Evolutionary conservation across 805 yeast genomes (phyloP).

Genomic region (Zygotorulaspora sp.): DNA sequence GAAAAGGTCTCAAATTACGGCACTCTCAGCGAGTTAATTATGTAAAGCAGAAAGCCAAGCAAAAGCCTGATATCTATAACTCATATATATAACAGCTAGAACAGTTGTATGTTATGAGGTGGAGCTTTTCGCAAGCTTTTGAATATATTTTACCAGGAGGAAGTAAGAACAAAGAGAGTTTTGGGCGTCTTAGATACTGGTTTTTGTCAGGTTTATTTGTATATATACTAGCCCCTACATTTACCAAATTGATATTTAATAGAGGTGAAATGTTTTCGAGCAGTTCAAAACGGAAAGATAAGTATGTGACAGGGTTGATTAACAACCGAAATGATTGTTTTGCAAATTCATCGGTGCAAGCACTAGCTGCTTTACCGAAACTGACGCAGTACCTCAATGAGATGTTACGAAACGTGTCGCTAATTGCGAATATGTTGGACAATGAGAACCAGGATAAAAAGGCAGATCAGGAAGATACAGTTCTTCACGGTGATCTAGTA

Average conservation of each 20-base stretch:
- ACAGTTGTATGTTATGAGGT: too few species aligned
- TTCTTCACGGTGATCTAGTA: not conserved
- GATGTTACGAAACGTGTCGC: constrained; percentile 24
- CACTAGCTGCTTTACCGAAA: constrained; percentile 58
- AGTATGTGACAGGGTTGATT: constrained; percentile 73
- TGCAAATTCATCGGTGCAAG: constrained; percentile 86
- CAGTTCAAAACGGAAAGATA: constrained; percentile 54
- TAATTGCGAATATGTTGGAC: constrained; percentile 12
- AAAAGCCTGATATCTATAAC: too few species aligned
- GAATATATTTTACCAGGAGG: too few species aligned
- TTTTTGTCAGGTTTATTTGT: constrained; percentile 16
- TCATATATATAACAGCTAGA: too few species aligned
- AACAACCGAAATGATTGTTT: constrained; percentile 87
- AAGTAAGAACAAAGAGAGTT: too few species aligned
- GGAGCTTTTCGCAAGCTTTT: too few species aligned
- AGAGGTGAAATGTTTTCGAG: constrained; percentile 18
- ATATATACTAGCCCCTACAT: constrained; percentile 21
- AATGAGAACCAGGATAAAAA: constrained; percentile 10
- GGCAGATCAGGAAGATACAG: not conserved
- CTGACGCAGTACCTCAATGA: constrained; percentile 52
- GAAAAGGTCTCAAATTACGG: too few species aligned
- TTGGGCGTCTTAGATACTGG: too few species aligned
- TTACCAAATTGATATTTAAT: constrained; percentile 12
- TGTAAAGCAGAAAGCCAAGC: too few species aligned
- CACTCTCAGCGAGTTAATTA: too few species aligned